These are phyloP conservation scores for Aspergillus mulundensis DNA, from an alignment of 495 filamentous ascomycete genomes.

Conservation along the genomic window DNA sequence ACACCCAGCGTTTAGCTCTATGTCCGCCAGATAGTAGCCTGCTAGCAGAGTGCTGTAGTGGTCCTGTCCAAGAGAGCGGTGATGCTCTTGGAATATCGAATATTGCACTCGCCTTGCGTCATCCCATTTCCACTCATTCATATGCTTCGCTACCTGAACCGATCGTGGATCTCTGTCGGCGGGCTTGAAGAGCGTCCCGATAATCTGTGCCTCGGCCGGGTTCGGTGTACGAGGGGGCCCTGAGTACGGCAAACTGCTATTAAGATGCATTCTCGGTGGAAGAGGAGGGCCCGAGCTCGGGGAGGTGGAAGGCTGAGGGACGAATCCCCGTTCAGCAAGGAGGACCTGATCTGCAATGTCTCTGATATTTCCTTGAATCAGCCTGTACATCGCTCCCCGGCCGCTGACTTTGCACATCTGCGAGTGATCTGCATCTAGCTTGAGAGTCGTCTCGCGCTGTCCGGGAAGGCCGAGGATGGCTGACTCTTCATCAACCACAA, in stretches of 20 bases:
- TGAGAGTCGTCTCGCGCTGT: conserved; percentile 36
- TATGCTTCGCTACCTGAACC: conserved; percentile 26
- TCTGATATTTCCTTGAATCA: conserved; percentile 39
- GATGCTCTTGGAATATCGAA: conserved; percentile 36
- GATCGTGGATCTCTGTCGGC: conserved; percentile 32
- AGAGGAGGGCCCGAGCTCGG: conserved; percentile 23
- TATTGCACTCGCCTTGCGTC: conserved; percentile 31
- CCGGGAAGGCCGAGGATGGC: conserved; percentile 36
- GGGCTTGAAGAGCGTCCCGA: conserved; percentile 21
- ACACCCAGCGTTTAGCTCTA: conserved; percentile 27
- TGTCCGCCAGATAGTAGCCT: conserved; percentile 31
- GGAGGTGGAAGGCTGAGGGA: conserved; percentile 24
- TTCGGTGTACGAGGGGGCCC: conserved; percentile 16
- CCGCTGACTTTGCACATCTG: conserved; percentile 37
- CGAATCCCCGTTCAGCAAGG: conserved; percentile 31
- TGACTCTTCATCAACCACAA: conserved; percentile 39
- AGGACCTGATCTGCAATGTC: conserved; percentile 35
- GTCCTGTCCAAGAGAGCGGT: conserved; percentile 30
- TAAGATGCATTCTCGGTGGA: conserved; percentile 31
- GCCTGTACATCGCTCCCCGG: conserved; percentile 34
- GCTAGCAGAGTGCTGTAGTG: conserved; percentile 31
- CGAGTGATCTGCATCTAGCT: conserved; percentile 38
- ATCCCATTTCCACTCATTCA: conserved; percentile 31
- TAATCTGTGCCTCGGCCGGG: conserved; percentile 10
- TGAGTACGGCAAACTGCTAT: conserved; percentile 31